Conservation (phyloP, 768 basidiomycete species). For the Steccherinum ochraceum region DNA sequence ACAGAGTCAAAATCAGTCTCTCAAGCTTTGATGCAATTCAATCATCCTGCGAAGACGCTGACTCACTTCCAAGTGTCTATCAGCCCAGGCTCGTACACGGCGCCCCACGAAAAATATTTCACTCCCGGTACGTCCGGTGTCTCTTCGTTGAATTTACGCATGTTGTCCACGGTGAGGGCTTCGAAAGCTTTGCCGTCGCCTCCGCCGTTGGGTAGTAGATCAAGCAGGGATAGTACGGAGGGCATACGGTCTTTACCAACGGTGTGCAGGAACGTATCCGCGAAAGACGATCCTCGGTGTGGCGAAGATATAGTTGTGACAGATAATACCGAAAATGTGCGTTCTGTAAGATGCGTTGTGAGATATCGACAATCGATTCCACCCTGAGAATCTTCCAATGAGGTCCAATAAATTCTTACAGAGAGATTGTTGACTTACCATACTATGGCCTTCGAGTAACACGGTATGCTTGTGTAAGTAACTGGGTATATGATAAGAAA, state of each 20-base stretch:
- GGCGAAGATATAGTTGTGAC: constrained; percentile 95
- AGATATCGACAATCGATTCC: constrained; percentile 91
- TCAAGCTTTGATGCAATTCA: neutral
- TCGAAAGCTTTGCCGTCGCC: constrained; percentile 95
- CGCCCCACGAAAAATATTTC: constrained; percentile 94
- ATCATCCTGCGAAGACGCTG: neutral
- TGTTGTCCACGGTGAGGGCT: constrained; percentile 75
- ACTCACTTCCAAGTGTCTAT: constrained; percentile 82
- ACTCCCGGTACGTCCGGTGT: constrained; percentile 76
- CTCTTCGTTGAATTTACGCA: constrained; percentile 84
- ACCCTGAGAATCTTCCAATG: constrained; percentile 62
- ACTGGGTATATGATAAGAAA: neutral
- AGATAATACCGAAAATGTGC: constrained; percentile 75
- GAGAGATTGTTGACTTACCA: no score
- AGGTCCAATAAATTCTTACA: no score
- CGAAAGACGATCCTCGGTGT: constrained; percentile 90
- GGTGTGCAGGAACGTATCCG: constrained; percentile 79
- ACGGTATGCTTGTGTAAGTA: no score
- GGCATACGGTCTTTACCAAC: constrained; percentile 66
- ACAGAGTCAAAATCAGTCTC: neutral
- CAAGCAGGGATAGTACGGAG: constrained; percentile 65
- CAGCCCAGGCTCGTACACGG: constrained; percentile 79
- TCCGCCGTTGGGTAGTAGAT: constrained; percentile 83
- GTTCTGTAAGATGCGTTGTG: constrained; percentile 73
- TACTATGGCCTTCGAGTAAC: constrained; percentile 56